A percentile compares a stretch with the other conserved stretches of the same genome.
These are phyloP conservation scores for Xylariaceae sp. DNA, from an alignment of 2,329 filamentous ascomycete species.

Conservation along the genomic window DNA sequence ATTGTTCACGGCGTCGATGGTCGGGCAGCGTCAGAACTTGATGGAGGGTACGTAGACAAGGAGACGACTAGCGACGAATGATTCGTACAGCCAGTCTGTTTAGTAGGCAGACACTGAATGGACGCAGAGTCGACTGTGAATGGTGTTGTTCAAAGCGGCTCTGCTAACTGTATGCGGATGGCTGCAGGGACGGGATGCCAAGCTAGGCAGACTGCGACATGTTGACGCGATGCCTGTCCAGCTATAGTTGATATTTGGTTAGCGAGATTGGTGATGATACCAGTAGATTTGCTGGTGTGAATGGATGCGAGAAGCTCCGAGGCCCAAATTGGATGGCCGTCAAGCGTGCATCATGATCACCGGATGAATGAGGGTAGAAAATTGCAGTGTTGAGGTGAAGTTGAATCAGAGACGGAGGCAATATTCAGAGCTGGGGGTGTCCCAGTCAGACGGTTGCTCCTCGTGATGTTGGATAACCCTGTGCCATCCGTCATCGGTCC, in stretches of 20 bases:
- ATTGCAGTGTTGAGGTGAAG: slow-evolving; percentile 5
- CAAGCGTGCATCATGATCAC: not conserved
- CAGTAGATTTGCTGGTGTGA: slow-evolving; percentile 1
- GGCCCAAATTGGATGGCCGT: not conserved
- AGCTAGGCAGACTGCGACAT: slow-evolving; percentile 38
- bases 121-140: slow-evolving; percentile 15
- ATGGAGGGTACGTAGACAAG: slow-evolving; percentile 4
- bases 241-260: not conserved
- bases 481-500: slow-evolving; percentile 43
- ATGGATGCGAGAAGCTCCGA: slow-evolving; percentile 13
- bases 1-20: slow-evolving; percentile 39
- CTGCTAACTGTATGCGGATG: slow-evolving; percentile 42
- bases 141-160: slow-evolving; percentile 33
- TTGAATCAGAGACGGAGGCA: not conserved
- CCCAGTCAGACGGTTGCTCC: slow-evolving; percentile 38
- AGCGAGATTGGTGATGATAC: not conserved
- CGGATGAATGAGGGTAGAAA: slow-evolving; percentile 4
- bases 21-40: slow-evolving; percentile 26
- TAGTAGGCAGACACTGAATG: slow-evolving; percentile 31
- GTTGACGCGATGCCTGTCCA: slow-evolving; percentile 22
- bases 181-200: slow-evolving; percentile 37
- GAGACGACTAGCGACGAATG: slow-evolving; percentile 3
- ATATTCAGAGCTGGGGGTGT: slow-evolving; percentile 20
- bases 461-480: slow-evolving; percentile 39
- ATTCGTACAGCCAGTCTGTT: slow-evolving; percentile 7